These are phyloP conservation scores for Circinella umbellata DNA, from an alignment of 371 early-diverging fungal species.

Conservation along the genomic window DNA sequence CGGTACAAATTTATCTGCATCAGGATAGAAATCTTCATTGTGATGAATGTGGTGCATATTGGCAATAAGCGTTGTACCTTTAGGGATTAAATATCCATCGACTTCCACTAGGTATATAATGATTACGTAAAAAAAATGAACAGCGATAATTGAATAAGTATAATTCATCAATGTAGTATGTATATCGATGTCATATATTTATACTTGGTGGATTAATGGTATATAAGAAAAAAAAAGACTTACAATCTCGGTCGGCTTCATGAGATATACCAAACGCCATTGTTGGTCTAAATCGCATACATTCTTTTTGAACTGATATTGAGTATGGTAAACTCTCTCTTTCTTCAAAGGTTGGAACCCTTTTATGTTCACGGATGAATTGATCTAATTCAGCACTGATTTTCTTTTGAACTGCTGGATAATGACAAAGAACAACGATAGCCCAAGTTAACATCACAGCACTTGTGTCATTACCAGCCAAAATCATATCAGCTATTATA, in stretches of 20 bases:
- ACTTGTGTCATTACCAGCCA: slow-evolving; percentile 23
- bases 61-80: slow-evolving; percentile 11
- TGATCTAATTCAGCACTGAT: slow-evolving; percentile 18
- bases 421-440: slow-evolving; percentile 24
- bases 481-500: no score
- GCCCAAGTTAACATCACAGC: slow-evolving; percentile 24
- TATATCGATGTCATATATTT: background rate
- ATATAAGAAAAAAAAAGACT: background rate
- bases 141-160: no score
- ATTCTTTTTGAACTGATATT: slow-evolving; percentile 24
- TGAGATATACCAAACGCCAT: slow-evolving; percentile 23
- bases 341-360: slow-evolving; percentile 20
- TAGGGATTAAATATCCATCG: slow-evolving; percentile 15
- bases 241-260: slow-evolving; percentile 14
- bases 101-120: background rate
- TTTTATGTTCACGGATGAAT: slow-evolving; percentile 15
- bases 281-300: slow-evolving; percentile 19
- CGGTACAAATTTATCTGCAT: slow-evolving; percentile 21
- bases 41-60: slow-evolving; percentile 23
- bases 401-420: slow-evolving; percentile 23
- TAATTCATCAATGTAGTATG: no score
- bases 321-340: slow-evolving; percentile 22
- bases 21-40: slow-evolving; percentile 10
- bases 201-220: no score
- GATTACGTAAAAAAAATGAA: no score